These are phyloP conservation scores for Naganishia sp. DNA, from an alignment of 1,284 basidiomycete genomes.

Conservation along the genomic window DNA sequence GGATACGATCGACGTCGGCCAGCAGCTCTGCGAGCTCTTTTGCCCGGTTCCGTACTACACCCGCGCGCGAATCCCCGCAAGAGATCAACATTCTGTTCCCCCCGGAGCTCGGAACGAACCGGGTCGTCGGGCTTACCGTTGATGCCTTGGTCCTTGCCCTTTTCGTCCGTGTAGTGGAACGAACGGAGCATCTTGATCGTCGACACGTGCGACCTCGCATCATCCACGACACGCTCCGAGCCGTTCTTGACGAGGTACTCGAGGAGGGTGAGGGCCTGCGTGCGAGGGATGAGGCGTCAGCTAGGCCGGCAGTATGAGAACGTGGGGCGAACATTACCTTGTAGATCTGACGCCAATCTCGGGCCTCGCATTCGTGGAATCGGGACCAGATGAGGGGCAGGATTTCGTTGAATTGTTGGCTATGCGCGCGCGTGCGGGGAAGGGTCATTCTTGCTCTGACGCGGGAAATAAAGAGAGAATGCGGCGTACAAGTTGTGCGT, in stretches of 20 bases:
- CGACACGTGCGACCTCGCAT: conserved; percentile 89
- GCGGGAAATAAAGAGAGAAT: neutral
- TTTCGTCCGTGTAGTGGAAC: conserved; percentile 98
- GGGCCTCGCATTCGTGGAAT: conserved; percentile 97
- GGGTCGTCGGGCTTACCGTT: conserved; percentile 65
- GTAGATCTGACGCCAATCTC: conserved; percentile 99
- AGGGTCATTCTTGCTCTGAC: neutral
- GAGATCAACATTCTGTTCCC: too few relatives aligned
- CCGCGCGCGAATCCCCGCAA: too few relatives aligned
- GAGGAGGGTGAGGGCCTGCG: conserved; percentile 82
- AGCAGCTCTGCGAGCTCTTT: conserved; percentile 88
- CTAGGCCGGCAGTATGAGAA: neutral
- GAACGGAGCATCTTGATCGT: conserved; percentile 97
- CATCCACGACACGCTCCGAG: conserved; percentile 97
- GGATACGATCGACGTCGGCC: conserved; percentile 86
- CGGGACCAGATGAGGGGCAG: conserved; percentile 96
- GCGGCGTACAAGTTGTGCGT: conserved; percentile 83
- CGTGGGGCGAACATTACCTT: conserved; percentile 62
- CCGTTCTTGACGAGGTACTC: conserved; percentile 98
- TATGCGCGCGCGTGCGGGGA: conserved; percentile 46
- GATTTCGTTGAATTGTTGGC: conserved; percentile 98
- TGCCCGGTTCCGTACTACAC: conserved; percentile 87
- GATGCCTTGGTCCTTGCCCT: conserved; percentile 98
- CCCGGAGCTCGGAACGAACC: too few relatives aligned
- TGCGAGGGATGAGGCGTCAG: conserved; percentile 11